Conservation (phyloP, 306 rosid species). For the Luffa aegyptiaca region DNA sequence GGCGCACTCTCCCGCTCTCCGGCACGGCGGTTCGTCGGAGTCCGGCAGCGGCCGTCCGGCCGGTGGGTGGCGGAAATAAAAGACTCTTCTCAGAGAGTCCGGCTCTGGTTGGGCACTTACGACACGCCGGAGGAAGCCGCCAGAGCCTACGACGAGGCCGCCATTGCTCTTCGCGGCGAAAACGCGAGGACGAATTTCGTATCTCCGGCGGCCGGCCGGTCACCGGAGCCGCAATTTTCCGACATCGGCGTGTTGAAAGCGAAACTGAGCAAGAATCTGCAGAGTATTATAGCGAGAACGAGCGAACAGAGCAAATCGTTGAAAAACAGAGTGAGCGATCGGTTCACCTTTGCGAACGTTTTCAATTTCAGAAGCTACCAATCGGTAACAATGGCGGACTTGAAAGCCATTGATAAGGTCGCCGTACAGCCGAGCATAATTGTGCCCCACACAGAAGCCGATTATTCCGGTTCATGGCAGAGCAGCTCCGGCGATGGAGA, state of each 20-base stretch:
- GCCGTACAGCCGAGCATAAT: slow-evolving; percentile 74
- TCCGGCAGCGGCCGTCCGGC: slow-evolving; percentile 82
- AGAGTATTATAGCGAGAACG: slow-evolving; percentile 55
- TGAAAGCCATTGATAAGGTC: slow-evolving; percentile 38
- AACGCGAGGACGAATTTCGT: slow-evolving; percentile 80
- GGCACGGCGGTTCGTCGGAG: slow-evolving; percentile 59
- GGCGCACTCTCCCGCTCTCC: slow-evolving; percentile 9
- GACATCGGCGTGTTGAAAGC: slow-evolving; percentile 31
- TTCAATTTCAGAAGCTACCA: slow-evolving; percentile 46
- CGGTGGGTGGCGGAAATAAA: slow-evolving; percentile 96
- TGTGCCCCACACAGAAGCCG: slow-evolving; percentile 39
- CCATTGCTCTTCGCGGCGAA: slow-evolving; percentile 64
- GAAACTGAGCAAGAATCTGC: slow-evolving; percentile 68
- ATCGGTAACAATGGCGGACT: slow-evolving; percentile 18
- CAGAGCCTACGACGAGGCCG: slow-evolving; percentile 82
- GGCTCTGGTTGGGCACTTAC: slow-evolving; percentile 89
- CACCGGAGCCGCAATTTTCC: background rate
- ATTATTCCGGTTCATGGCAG: slow-evolving; percentile 29
- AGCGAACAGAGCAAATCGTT: slow-evolving; percentile 34
- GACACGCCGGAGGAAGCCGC: slow-evolving; percentile 93
- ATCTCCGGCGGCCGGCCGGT: background rate
- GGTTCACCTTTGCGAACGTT: slow-evolving; percentile 69
- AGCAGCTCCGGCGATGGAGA: slow-evolving; percentile 24
- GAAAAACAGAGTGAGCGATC: slow-evolving; percentile 80
- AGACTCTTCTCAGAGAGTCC: slow-evolving; percentile 75